These are phyloP conservation scores for Clarireedia homoeocarpa DNA, from an alignment of 2,329 filamentous ascomycete species.

Conservation along the genomic window DNA sequence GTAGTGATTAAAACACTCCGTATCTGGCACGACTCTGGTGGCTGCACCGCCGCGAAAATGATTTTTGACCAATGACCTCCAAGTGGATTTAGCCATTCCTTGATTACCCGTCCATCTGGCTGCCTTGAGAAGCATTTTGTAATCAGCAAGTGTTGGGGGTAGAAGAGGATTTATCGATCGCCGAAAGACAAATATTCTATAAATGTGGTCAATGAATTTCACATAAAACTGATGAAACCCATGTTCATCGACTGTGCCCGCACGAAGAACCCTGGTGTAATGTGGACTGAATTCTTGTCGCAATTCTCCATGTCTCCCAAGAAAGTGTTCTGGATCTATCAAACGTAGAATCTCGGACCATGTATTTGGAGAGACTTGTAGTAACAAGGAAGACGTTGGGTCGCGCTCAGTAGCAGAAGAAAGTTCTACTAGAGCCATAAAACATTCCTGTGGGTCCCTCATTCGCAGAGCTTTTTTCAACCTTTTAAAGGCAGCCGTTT, in stretches of 20 bases:
- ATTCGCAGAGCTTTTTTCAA: slow-evolving; percentile 1
- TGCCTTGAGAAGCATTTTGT: slow-evolving; percentile 44
- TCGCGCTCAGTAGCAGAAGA: slow-evolving; percentile 11
- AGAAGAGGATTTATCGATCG: slow-evolving; percentile 31
- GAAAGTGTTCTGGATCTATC: slow-evolving; percentile 49
- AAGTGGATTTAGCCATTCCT: slow-evolving; percentile 36
- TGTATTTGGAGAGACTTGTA: slow-evolving; percentile 36
- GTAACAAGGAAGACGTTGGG: slow-evolving; percentile 7
- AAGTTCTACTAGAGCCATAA: slow-evolving; percentile 11
- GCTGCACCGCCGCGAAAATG: not conserved
- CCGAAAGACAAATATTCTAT: slow-evolving; percentile 32
- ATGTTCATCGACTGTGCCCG: slow-evolving; percentile 3
- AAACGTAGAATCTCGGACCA: slow-evolving; percentile 57
- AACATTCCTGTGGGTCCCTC: slow-evolving; percentile 2
- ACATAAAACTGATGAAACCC: slow-evolving; percentile 20
- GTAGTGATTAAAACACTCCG: slow-evolving; percentile 46
- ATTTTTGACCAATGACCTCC: slow-evolving; percentile 36
- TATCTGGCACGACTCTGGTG: slow-evolving; percentile 33
- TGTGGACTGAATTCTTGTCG: slow-evolving; percentile 41
- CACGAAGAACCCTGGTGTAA: slow-evolving; percentile 29
- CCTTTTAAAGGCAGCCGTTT: not conserved
- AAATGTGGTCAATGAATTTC: slow-evolving; percentile 17
- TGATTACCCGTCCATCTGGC: slow-evolving; percentile 40
- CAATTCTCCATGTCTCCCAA: slow-evolving; percentile 38
- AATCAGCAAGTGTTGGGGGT: slow-evolving; percentile 37